Evolutionary conservation across 2,329 filamentous ascomycete genomes (phyloP), one percentile per base, ranked within the genome.

Genomic region (Diplodia mutila): DNA sequence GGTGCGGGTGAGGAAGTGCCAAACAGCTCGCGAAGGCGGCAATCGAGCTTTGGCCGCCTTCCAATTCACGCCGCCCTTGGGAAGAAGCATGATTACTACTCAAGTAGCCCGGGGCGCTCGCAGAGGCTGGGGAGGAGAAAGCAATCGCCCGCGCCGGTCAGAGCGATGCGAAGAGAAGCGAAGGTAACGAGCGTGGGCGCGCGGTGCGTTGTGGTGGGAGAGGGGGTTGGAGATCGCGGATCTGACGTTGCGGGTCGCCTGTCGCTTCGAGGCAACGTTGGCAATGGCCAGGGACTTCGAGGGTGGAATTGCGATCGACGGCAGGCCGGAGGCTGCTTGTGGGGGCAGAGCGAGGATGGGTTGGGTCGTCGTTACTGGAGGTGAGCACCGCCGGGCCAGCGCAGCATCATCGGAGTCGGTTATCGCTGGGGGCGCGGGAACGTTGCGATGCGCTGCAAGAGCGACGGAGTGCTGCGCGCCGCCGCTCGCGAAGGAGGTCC

Each of bases 21-120:
- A 78, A 54, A 85, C 72, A 55, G 90, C 90, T 78, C 92, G 88
- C 73, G 88, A 89, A 67, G 92, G 90, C 52, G 93, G 93, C 73
- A 97, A 83, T 75, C 88, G 87, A 74, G 91, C 86, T 82, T 88
- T 91, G 72, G 94, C 91, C 72, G 92, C 91, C 85, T 97, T 97
- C 94, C 94, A 98, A 79, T 89, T 93, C 76, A 94, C 86, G 78
- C 92, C 92, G 79, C 91, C 91, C 82, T 97, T 97, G 71, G 92
- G 91, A 74, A 96, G 88, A 83, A 97, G 88, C 94, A 97, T 97
- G 63, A 59, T 74, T 48, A 61, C 29, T 71, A 39, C 27, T 48
- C 27, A 55, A 46, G 54, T 23, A 42, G 52, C 52, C 39, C 42
- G 53, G 21, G 53, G 64, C 42, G 54, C 53, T 67, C 53, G 29